phyloP scores from a whole-genome alignment of 2,329 filamentous ascomycete species.

The Alternaria viburni region DNA sequence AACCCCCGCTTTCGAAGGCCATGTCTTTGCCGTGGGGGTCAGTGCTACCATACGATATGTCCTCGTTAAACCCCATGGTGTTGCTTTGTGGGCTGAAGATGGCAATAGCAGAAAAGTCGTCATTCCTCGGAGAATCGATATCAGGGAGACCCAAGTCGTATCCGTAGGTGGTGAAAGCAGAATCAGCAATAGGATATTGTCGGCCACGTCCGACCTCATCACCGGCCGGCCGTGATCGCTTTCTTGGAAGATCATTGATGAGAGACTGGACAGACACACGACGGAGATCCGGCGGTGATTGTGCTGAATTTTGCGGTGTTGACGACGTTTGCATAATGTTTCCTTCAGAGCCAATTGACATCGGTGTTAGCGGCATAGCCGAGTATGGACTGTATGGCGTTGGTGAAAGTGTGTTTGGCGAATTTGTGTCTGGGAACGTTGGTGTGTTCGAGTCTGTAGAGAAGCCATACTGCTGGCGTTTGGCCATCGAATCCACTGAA shows the following conservation, averaged over 20 bases:
- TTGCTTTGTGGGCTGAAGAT: conserved; percentile 43
- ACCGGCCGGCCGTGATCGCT: conserved; percentile 16
- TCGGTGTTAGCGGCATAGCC: conserved; percentile 54
- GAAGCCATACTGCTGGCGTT: conserved; percentile 33
- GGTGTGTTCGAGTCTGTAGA: conserved; percentile 34
- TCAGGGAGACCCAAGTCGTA: conserved; percentile 74
- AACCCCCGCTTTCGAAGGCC: conserved; percentile 66
- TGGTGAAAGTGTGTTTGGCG: conserved; percentile 47
- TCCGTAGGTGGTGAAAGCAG: conserved; percentile 63
- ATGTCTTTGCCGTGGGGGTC: conserved; percentile 54
- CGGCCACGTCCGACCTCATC: conserved; percentile 53
- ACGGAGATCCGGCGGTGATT: conserved; percentile 54
- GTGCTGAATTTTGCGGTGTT: conserved; percentile 28
- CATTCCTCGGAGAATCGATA: conserved; percentile 72
- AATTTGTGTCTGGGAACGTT: conserved; percentile 41
- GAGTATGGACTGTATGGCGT: conserved; percentile 53
- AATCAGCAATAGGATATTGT: conserved; percentile 41
- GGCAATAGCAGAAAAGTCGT: conserved; percentile 71
- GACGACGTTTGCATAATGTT: conserved; percentile 22
- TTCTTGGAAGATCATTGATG: conserved; percentile 46
- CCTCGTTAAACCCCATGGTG: conserved; percentile 39
- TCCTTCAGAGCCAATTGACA: conserved; percentile 47
- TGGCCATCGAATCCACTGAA: conserved; percentile 22
- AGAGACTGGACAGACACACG: conserved; percentile 70
- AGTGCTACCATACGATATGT: conserved; percentile 43